These are phyloP conservation scores for Colletotrichum viniferum DNA, from an alignment of 2,329 filamentous ascomycete genomes.

Conservation along the genomic window DNA sequence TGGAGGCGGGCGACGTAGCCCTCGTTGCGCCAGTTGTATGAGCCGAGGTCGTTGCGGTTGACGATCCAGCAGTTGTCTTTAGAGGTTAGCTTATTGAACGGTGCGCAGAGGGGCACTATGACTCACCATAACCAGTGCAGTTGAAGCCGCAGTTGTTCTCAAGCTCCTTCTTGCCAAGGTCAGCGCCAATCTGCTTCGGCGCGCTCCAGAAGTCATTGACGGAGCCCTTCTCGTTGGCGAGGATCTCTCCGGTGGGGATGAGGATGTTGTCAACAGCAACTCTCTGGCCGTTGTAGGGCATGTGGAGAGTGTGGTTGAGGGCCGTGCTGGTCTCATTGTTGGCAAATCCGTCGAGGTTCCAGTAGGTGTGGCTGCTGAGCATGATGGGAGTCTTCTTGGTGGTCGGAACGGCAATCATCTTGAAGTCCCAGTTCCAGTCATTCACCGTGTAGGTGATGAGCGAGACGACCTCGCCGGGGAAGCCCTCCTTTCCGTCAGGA, in stretches of 20 bases:
- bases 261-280: conserved; percentile 73
- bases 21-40: conserved; percentile 67
- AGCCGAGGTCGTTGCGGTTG: conserved; percentile 61
- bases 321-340: conserved; percentile 70
- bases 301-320: conserved; percentile 73
- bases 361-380: conserved; percentile 77
- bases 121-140: conserved; percentile 83
- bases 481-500: conserved; percentile 74
- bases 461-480: conserved; percentile 77
- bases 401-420: conserved; percentile 72
- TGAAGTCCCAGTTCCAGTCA: conserved; percentile 72
- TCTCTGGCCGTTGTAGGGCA: conserved; percentile 75
- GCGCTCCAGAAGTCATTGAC: conserved; percentile 84
- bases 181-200: conserved; percentile 79
- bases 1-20: conserved; percentile 70
- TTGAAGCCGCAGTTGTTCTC: conserved; percentile 77
- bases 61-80: conserved; percentile 72
- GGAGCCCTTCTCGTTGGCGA: conserved; percentile 68
- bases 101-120: neutral
- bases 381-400: conserved; percentile 84
- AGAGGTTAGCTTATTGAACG: neutral
- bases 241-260: conserved; percentile 77
- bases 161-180: conserved; percentile 66
- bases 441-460: conserved; percentile 76
- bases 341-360: conserved; percentile 82